Evolutionary conservation across 106 monocot species (phyloP).

Genomic region (Ottelia alismoides): DNA sequence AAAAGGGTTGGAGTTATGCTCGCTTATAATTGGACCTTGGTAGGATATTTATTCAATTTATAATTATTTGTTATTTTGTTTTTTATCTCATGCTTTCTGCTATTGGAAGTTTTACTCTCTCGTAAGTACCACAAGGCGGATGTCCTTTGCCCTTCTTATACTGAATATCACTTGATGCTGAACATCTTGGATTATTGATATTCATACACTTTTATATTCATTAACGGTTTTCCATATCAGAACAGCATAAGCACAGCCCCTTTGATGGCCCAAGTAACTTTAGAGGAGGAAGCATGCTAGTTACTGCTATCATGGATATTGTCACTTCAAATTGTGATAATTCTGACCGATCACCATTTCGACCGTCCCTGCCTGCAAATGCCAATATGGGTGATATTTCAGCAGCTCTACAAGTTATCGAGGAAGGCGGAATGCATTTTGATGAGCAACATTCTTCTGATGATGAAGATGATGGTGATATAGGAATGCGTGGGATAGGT

Average conservation of each 20-base stretch:
- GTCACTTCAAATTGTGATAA: conserved; percentile 82
- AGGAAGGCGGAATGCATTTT: conserved; percentile 77
- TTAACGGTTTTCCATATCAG: conserved; percentile 23
- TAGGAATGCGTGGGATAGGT: conserved; percentile 71
- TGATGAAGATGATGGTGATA: conserved; percentile 56
- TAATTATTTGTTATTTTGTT: no score
- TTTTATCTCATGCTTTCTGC: no score
- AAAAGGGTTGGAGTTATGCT: no score
- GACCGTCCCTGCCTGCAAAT: conserved; percentile 50
- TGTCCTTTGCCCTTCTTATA: no score
- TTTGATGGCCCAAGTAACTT: conserved; percentile 36
- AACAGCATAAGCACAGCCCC: conserved; percentile 56
- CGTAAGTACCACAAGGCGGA: no score
- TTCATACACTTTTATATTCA: conserved; percentile 7
- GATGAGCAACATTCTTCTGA: conserved; percentile 28
- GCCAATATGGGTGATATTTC: conserved; percentile 87
- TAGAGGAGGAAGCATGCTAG: conserved; percentile 96
- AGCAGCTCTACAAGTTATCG: conserved; percentile 68
- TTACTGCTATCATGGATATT: conserved; percentile 94
- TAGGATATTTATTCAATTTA: no score
- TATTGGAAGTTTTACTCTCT: no score
- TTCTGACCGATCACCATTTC: conserved; percentile 34
- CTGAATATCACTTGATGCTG: no score
- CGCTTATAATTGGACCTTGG: no score
- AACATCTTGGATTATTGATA: neutral